These are phyloP conservation scores for Alnus rubra DNA, from an alignment of 306 rosid species.

Conservation along the genomic window DNA sequence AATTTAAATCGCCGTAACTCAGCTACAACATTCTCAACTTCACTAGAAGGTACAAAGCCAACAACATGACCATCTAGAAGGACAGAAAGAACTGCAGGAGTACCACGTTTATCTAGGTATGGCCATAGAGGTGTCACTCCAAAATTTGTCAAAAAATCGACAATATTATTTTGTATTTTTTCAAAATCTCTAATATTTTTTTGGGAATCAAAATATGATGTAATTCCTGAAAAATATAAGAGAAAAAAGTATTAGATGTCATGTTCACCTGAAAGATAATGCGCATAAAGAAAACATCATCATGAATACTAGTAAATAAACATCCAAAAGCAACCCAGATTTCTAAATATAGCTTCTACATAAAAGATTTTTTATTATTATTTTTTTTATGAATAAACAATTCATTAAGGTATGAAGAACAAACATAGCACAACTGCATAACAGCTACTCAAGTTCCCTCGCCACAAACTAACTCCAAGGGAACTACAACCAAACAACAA, in stretches of 20 bases:
- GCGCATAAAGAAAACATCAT: constrained; percentile 8
- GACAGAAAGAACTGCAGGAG: constrained; percentile 73
- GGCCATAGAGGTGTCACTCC: constrained; percentile 75
- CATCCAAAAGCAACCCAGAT: background rate
- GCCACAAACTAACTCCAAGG: too few relatives aligned
- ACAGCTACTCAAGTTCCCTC: too few relatives aligned
- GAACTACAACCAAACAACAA: too few relatives aligned
- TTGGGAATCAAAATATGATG: constrained; percentile 76
- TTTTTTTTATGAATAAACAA: too few relatives aligned
- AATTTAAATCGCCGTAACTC: constrained; percentile 73
- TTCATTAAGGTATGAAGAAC: too few relatives aligned
- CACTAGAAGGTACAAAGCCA: constrained; percentile 64
- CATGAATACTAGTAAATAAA: background rate
- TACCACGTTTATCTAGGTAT: constrained; percentile 67
- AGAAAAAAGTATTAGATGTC: constrained; percentile 7
- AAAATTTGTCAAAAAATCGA: constrained; percentile 48
- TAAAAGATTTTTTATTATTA: too few relatives aligned
- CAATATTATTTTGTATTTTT: constrained; percentile 51
- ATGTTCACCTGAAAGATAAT: background rate
- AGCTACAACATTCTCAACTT: constrained; percentile 83
- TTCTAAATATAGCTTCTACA: background rate
- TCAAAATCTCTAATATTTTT: constrained; percentile 64
- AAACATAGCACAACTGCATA: too few relatives aligned
- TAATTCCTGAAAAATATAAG: constrained; percentile 58
- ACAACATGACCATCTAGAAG: constrained; percentile 81